These are phyloP conservation scores for Mycena leptocephala DNA, from an alignment of 768 basidiomycete genomes.

Conservation along the genomic window DNA sequence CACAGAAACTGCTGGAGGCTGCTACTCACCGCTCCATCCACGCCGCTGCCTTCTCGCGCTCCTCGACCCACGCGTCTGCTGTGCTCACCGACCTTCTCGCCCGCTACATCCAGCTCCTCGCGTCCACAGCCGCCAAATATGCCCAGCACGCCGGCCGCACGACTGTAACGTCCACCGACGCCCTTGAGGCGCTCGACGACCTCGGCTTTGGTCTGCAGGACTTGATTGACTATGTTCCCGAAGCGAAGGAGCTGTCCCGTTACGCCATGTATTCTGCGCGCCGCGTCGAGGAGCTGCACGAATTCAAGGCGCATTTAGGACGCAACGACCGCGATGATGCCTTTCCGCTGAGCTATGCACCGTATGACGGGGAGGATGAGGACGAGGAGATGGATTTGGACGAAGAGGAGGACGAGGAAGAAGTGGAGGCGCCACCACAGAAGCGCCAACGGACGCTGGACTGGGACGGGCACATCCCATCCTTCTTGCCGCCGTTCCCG, in stretches of 20 bases:
- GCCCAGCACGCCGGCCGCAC: slow-evolving; percentile 84
- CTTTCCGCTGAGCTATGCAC: slow-evolving; percentile 67
- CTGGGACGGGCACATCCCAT: slow-evolving; percentile 77
- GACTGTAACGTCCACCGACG: slow-evolving; percentile 71
- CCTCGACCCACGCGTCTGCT: slow-evolving; percentile 80
- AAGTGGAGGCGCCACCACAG: slow-evolving; percentile 59
- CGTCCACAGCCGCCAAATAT: slow-evolving; percentile 79
- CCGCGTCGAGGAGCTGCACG: slow-evolving; percentile 81
- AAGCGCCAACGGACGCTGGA: slow-evolving; percentile 71
- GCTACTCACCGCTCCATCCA: slow-evolving; percentile 81
- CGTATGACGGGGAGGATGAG: slow-evolving; percentile 49
- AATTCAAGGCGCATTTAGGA: slow-evolving; percentile 75
- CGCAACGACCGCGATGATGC: slow-evolving; percentile 69
- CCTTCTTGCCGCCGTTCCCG: slow-evolving; percentile 82
- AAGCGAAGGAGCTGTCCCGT: slow-evolving; percentile 78
- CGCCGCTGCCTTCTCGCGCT: slow-evolving; percentile 82
- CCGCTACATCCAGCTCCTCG: slow-evolving; percentile 79
- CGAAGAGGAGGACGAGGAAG: slow-evolving; percentile 49
- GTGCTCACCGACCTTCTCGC: slow-evolving; percentile 84
- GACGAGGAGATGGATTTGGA: slow-evolving; percentile 38
- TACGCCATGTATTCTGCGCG: slow-evolving; percentile 77
- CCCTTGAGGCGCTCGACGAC: slow-evolving; percentile 78
- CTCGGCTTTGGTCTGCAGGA: slow-evolving; percentile 83
- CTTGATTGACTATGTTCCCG: slow-evolving; percentile 76
- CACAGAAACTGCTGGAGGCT: slow-evolving; percentile 77